Conservation (phyloP, 2,329 filamentous ascomycete genomes). For the Byssothecium circinans region DNA sequence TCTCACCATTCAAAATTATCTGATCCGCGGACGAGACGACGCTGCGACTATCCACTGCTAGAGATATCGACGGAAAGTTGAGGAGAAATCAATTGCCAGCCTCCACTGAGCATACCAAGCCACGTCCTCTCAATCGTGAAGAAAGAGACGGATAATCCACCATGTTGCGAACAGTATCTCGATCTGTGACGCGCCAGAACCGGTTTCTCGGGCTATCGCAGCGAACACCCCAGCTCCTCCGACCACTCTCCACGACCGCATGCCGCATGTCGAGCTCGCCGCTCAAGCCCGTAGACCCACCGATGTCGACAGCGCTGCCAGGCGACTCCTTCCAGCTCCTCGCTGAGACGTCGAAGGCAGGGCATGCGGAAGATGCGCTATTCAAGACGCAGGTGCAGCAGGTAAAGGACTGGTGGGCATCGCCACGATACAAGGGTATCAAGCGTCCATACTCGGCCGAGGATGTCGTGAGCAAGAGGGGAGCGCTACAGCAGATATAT, state of each 20-base stretch:
- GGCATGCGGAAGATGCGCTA: slow-evolving; percentile 78
- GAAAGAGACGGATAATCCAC: slow-evolving; percentile 8
- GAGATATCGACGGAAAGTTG: slow-evolving; percentile 14
- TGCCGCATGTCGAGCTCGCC: slow-evolving; percentile 57
- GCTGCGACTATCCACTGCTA: slow-evolving; percentile 4
- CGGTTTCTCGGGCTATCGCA: slow-evolving; percentile 27
- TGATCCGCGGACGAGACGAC: slow-evolving; percentile 14
- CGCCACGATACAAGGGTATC: slow-evolving; percentile 82
- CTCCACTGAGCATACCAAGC: not conserved
- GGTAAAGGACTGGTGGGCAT: slow-evolving; percentile 88
- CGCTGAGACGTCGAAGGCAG: slow-evolving; percentile 73
- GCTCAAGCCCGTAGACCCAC: slow-evolving; percentile 59
- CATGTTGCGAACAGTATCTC: slow-evolving; percentile 44
- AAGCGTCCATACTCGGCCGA: slow-evolving; percentile 87
- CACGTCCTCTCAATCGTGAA: not conserved
- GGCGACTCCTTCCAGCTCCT: slow-evolving; percentile 86
- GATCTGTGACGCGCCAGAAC: slow-evolving; percentile 41
- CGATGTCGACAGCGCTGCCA: slow-evolving; percentile 62
- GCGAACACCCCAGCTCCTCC: slow-evolving; percentile 32
- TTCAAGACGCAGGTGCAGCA: slow-evolving; percentile 82
- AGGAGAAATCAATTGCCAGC: not conserved
- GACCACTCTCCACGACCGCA: slow-evolving; percentile 47
- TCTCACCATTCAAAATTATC: not conserved
- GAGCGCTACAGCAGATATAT: slow-evolving; percentile 82
- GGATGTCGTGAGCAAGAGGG: slow-evolving; percentile 91